Base-by-base conservation (phyloP, 2,329 filamentous ascomycete genomes). In the Botrytis hyacinthi region DNA sequence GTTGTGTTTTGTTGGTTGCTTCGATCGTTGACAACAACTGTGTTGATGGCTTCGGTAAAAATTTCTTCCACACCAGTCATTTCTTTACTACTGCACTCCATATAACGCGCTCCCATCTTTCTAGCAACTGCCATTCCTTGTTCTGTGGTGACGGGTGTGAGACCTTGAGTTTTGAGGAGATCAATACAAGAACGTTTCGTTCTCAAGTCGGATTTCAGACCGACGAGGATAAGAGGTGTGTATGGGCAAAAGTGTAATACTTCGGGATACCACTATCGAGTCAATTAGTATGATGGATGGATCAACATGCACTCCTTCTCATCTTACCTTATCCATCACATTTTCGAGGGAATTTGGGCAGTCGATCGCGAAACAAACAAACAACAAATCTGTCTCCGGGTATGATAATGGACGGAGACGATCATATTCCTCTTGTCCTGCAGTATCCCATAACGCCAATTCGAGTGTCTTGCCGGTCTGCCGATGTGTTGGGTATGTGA, bases 281-380 rank as follows among this genome's bases (percentile, higher is more conserved):
- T 26, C 32, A n/a, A 42, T 72, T 60, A 72, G 62, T 46, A 65
- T 51, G 62, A 76, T 74, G 32, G 57, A n/a, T 7, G 14, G n/a
- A n/a, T 37, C 51, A 32, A 32, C 12, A 18, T 37, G 12, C 40
- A 26, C 18, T 22, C n/a, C 46, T 32, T 18, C 35, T 44, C 7
- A 44, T 70, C 86, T 76, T 85, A 98, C 96, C 92, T 99, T 99
- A 86, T 99, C 96, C 86, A 98, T 92, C 74, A 99, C 95, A 83
- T 99, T 99, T 82, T 99, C 96, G 71, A 99, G 87, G 10, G 95
- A 98, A 83, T 97, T 98, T 51, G 96, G 96, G 83, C 96, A 99
- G 84, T 99, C 96, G 81, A 99, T 98, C 77, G 96, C 96, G 83
- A 99, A 99, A 87, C 96, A 99, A 78, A 99, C 96, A 83, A 99